Evolutionary conservation across 345 rosid species (phyloP).

Genomic region (Xanthoceras sorbifolium): DNA sequence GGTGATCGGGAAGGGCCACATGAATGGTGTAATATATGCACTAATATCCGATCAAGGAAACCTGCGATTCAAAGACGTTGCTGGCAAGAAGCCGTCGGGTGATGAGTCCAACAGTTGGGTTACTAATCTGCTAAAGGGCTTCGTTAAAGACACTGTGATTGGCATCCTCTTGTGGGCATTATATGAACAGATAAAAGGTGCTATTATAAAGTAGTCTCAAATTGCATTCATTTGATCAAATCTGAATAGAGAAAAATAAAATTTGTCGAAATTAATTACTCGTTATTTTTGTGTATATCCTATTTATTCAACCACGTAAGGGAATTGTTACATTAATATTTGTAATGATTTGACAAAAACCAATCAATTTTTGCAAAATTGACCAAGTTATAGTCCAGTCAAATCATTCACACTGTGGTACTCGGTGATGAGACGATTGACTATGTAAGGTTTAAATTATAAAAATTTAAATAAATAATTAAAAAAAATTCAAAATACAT

Average conservation of each 20-base stretch:
- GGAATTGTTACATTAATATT: too few relatives aligned
- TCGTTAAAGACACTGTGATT: conserved; percentile 52
- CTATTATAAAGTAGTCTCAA: conserved; percentile 5
- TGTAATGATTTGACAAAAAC: too few relatives aligned
- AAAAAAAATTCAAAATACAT: too few relatives aligned
- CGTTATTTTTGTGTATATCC: not conserved
- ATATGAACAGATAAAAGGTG: conserved; percentile 42
- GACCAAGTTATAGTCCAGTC: too few relatives aligned
- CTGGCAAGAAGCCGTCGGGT: conserved; percentile 52
- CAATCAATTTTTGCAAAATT: too few relatives aligned
- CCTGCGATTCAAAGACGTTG: conserved; percentile 70
- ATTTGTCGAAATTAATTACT: not conserved
- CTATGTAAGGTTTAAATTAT: too few relatives aligned
- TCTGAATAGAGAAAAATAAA: not conserved
- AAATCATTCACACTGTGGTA: too few relatives aligned
- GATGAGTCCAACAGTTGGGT: conserved; percentile 37
- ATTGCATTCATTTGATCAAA: not conserved
- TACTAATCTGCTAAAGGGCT: conserved; percentile 34
- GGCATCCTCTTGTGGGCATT: conserved; percentile 55
- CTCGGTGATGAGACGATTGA: too few relatives aligned
- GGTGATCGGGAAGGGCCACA: conserved; percentile 81
- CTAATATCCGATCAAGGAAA: conserved; percentile 71
- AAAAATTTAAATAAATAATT: too few relatives aligned
- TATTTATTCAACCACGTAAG: too few relatives aligned
- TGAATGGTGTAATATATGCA: conserved; percentile 84